phyloP scores from a whole-genome alignment of 2,329 filamentous ascomycete genomes.

The Colletotrichum tropicale region DNA sequence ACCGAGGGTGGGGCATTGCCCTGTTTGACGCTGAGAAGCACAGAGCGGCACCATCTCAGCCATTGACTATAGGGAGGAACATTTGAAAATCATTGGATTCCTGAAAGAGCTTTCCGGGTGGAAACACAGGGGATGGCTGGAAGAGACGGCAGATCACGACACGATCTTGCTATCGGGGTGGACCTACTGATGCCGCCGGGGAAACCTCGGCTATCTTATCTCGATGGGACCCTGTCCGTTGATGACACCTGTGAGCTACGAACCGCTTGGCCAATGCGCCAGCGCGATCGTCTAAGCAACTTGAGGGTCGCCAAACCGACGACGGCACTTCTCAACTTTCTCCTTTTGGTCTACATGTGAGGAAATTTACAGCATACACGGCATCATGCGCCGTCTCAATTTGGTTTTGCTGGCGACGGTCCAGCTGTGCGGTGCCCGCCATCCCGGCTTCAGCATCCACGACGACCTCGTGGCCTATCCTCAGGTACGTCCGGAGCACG shows the following conservation, averaged over 20 bases:
- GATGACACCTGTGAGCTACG: slow-evolving; percentile 22
- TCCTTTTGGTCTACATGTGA: slow-evolving; percentile 34
- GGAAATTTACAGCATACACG: slow-evolving; percentile 29
- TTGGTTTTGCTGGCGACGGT: slow-evolving; percentile 47
- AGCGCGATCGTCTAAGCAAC: not conserved
- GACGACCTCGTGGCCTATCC: slow-evolving; percentile 88
- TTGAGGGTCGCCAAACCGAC: not conserved
- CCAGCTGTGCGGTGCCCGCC: slow-evolving; percentile 52
- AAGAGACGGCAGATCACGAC: no score
- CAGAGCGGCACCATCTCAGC: no score
- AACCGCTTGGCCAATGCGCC: not conserved
- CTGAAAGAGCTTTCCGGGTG: no score
- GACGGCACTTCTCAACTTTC: not conserved
- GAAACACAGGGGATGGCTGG: no score
- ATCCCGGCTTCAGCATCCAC: slow-evolving; percentile 78
- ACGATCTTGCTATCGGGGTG: no score
- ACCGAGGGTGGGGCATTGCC: no score
- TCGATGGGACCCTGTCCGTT: not conserved
- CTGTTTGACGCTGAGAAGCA: no score
- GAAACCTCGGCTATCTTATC: slow-evolving; percentile 1
- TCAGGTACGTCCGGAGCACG: slow-evolving; percentile 61
- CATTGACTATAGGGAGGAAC: no score
- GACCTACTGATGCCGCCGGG: not conserved
- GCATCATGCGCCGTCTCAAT: slow-evolving; percentile 56
- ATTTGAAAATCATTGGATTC: no score